These are phyloP conservation scores for Teratosphaeria gauchensis DNA, from an alignment of 2,329 filamentous ascomycete species.

Conservation along the genomic window DNA sequence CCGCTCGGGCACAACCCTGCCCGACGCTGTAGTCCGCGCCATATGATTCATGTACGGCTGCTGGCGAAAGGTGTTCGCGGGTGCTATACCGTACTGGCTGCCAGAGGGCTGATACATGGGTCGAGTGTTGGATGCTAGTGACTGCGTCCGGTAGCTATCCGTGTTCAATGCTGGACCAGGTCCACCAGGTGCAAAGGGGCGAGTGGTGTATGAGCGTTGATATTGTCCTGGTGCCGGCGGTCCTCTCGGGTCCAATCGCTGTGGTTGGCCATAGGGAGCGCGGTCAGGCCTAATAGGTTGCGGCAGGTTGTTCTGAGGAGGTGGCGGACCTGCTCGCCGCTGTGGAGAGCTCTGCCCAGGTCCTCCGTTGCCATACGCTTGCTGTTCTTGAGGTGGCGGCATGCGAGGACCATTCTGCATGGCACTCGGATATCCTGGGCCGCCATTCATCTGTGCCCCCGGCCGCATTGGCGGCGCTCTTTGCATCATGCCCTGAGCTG, in stretches of 20 bases:
- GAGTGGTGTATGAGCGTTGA: slow-evolving; percentile 27
- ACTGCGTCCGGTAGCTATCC: slow-evolving; percentile 86
- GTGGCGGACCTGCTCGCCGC: slow-evolving; percentile 22
- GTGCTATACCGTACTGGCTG: slow-evolving; percentile 48
- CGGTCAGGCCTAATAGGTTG: slow-evolving; percentile 54
- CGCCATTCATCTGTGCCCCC: slow-evolving; percentile 26
- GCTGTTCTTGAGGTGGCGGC: slow-evolving; percentile 11
- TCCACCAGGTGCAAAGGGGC: slow-evolving; percentile 19
- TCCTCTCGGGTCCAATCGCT: slow-evolving; percentile 55
- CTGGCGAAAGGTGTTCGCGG: slow-evolving; percentile 69
- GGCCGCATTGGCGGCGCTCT: slow-evolving; percentile 52
- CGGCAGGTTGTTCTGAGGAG: slow-evolving; percentile 48
- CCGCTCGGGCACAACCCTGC: slow-evolving; percentile 80
- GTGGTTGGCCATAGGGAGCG: slow-evolving; percentile 62
- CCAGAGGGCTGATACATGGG: slow-evolving; percentile 61
- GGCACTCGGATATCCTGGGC: slow-evolving; percentile 17
- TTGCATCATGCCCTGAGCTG: slow-evolving; percentile 36
- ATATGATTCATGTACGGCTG: slow-evolving; percentile 60
- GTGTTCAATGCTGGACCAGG: slow-evolving; percentile 59
- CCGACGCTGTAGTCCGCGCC: slow-evolving; percentile 80
- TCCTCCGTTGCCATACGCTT: slow-evolving; percentile 21
- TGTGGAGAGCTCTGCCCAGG: slow-evolving; percentile 29
- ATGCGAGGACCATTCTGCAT: background rate
- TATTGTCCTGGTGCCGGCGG: slow-evolving; percentile 40
- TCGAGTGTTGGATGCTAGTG: slow-evolving; percentile 66